Conservation (phyloP, 176 grass and related monocot genomes). For the Secale cereale region DNA sequence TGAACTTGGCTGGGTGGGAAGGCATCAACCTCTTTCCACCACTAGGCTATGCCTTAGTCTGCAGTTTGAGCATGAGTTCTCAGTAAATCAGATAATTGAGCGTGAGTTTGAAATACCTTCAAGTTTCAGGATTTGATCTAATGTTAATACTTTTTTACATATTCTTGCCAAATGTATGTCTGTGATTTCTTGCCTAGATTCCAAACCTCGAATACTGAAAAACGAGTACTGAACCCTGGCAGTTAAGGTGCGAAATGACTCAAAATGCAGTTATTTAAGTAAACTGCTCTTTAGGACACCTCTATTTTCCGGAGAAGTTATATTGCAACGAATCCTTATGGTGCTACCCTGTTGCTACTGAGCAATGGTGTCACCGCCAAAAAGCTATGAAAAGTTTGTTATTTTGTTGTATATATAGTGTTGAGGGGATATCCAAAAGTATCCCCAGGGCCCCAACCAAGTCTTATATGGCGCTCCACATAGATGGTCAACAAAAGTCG, state of each 20-base stretch:
- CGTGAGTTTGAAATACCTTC: neutral
- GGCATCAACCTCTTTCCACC: no score
- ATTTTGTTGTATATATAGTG: neutral
- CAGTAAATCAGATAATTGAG: constrained; percentile 19
- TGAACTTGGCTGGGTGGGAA: no score
- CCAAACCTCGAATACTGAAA: neutral
- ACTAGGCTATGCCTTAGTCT: no score
- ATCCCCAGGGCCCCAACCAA: neutral
- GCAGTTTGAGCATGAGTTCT: no score
- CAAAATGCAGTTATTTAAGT: neutral
- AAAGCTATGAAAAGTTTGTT: neutral
- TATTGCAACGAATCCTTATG: neutral
- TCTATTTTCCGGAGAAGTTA: neutral
- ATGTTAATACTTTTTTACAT: neutral
- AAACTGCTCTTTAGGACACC: neutral
- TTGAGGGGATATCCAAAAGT: no score
- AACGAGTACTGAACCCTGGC: neutral
- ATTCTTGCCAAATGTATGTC: neutral
- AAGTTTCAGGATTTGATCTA: neutral
- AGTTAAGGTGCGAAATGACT: neutral
- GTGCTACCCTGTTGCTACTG: neutral
- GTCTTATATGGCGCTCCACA: neutral
- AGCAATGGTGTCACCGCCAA: neutral
- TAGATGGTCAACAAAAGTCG: neutral
- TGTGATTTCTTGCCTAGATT: neutral